Percentiles rank a stretch among this genome's conserved stretches.
Conservation (phyloP, 257 asterid genomes). For the Capsicum pubescens region DNA sequence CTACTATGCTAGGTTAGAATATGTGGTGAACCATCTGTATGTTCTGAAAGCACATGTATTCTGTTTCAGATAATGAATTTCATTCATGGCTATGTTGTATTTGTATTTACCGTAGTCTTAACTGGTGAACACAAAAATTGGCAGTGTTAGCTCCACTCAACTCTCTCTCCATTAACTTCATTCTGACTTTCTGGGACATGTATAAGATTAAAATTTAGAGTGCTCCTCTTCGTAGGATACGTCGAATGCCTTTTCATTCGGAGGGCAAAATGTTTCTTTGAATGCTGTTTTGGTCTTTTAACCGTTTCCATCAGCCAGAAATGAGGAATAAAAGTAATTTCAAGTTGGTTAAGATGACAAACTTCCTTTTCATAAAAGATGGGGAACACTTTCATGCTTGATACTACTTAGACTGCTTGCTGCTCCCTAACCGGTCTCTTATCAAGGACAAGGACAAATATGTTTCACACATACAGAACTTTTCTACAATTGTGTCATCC, state of each 20-base stretch:
- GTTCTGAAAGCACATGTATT: not conserved
- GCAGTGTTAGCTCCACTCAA: not conserved
- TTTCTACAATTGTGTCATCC: not conserved
- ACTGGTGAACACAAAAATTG: not conserved
- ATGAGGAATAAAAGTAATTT: not conserved
- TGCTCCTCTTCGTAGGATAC: not conserved
- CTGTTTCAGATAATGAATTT: not conserved
- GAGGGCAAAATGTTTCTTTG: not conserved
- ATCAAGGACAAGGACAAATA: not conserved
- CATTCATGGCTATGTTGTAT: conserved; percentile 19
- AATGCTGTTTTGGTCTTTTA: not conserved
- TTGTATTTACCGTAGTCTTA: conserved; percentile 1
- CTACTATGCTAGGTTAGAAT: not conserved
- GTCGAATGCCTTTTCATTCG: not conserved
- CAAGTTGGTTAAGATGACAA: not conserved
- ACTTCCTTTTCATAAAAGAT: not conserved
- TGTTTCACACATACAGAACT: not conserved
- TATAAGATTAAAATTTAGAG: not conserved
- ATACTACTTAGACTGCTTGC: not conserved
- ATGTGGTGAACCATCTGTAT: not conserved
- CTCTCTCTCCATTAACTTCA: not conserved
- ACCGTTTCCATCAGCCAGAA: not conserved
- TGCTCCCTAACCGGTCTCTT: not conserved
- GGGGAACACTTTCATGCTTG: not conserved
- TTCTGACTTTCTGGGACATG: not conserved